A percentile compares a stretch with the other conserved stretches of the same genome.
These are phyloP conservation scores for Pichia sp. DNA, from an alignment of 1,139 yeast genomes.

Conservation along the genomic window DNA sequence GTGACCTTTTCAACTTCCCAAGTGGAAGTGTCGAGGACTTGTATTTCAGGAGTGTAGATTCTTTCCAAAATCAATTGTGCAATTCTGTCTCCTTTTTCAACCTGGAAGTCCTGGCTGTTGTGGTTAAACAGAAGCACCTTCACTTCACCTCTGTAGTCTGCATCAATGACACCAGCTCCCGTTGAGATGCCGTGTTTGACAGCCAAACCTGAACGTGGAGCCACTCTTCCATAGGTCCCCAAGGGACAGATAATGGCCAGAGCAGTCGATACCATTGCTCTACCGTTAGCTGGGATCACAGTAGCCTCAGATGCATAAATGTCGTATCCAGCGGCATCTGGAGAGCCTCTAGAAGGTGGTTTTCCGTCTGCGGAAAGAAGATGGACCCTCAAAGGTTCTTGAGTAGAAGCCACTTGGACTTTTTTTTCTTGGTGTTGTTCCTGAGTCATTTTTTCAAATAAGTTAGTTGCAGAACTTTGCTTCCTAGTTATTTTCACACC, in stretches of 20 bases:
- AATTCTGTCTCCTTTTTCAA: conserved; percentile 48
- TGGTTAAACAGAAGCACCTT: conserved; percentile 86
- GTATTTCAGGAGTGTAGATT: conserved; percentile 72
- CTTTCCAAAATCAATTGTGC: conserved; percentile 89
- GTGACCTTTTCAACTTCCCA: conserved; percentile 53
- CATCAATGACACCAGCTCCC: conserved; percentile 97
- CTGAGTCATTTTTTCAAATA: background rate
- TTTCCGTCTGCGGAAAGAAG: conserved; percentile 75
- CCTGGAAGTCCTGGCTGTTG: conserved; percentile 24
- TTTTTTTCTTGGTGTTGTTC: background rate
- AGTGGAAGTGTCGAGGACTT: conserved; percentile 41
- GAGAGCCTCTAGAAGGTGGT: conserved; percentile 88
- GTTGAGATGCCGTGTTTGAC: conserved; percentile 93
- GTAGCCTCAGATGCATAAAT: conserved; percentile 70
- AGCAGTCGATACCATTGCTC: conserved; percentile 82
- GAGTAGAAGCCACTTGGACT: conserved; percentile 1
- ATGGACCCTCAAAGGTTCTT: conserved; percentile 45
- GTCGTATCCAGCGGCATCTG: conserved; percentile 91
- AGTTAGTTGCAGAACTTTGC: too few relatives aligned
- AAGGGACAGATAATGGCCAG: conserved; percentile 81
- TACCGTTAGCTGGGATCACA: conserved; percentile 76
- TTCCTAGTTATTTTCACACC: too few relatives aligned
- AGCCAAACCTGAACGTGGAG: conserved; percentile 94
- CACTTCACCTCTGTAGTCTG: conserved; percentile 95
- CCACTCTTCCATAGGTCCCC: conserved; percentile 95